Conservation (phyloP, 2,329 filamentous ascomycete genomes). For the Periglandula ipomoeae region DNA sequence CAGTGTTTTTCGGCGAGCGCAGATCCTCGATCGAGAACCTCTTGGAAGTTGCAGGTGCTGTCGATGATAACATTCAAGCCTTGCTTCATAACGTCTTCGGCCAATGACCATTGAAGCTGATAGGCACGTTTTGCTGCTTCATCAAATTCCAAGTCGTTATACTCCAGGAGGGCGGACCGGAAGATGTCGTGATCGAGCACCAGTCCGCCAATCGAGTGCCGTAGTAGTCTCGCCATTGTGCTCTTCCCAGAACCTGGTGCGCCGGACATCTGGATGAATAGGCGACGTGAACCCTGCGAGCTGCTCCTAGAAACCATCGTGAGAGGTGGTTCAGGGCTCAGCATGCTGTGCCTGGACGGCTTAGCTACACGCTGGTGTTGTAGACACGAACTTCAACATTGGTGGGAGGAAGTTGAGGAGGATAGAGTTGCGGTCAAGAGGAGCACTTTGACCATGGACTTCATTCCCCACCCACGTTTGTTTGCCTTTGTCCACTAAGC, state of each 20-base stretch:
- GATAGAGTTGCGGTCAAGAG: too few species aligned
- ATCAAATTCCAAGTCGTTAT: conserved; percentile 17
- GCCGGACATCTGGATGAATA: conserved; percentile 29
- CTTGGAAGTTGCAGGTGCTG: conserved; percentile 26
- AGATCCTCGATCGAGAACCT: conserved; percentile 20
- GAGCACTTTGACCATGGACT: too few species aligned
- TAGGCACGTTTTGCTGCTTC: conserved; percentile 23
- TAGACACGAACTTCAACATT: too few species aligned
- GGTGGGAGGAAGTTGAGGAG: too few species aligned
- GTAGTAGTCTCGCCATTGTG: conserved; percentile 22
- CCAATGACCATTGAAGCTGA: conserved; percentile 25
- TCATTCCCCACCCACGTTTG: too few species aligned
- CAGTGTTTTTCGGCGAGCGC: conserved; percentile 15
- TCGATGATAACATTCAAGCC: conserved; percentile 26
- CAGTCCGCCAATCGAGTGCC: conserved; percentile 17
- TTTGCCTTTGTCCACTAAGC: too few species aligned
- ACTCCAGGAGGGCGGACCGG: conserved; percentile 22
- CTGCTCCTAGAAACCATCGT: too few species aligned
- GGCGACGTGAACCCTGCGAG: too few species aligned
- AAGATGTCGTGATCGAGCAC: conserved; percentile 29
- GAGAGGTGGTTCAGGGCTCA: too few species aligned
- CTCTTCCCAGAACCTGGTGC: conserved; percentile 30
- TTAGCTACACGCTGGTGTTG: too few species aligned
- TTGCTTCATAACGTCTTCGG: conserved; percentile 24
- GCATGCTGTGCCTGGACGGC: too few species aligned